Percentiles rank a stretch among this genome's conserved stretches.
phyloP scores from a whole-genome alignment of 805 yeast species.

The Ogataea naganishii region DNA sequence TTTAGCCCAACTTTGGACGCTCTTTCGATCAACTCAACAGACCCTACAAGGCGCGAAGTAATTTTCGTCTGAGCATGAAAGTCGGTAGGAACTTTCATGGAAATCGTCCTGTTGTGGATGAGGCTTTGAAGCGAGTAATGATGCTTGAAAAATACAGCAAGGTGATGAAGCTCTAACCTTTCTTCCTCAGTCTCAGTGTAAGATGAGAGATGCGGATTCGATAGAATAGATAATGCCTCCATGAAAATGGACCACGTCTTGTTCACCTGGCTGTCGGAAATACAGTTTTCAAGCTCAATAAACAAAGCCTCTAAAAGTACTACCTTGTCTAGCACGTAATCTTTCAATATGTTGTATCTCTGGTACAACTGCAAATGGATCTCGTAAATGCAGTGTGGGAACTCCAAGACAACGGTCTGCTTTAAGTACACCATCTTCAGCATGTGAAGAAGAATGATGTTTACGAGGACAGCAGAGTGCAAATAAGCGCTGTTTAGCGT shows the following conservation, averaged over 20 bases:
- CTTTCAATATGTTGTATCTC: neutral
- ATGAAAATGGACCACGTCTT: constrained; percentile 1
- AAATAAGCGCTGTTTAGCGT: neutral
- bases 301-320: neutral
- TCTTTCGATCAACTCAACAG: neutral
- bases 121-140: constrained; percentile 1
- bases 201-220: neutral
- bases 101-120: constrained; percentile 1
- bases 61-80: too few relatives aligned
- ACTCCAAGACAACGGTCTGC: too few relatives aligned
- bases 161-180: neutral
- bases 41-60: too few relatives aligned
- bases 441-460: neutral
- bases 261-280: neutral
- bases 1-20: neutral
- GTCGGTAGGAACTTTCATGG: neutral
- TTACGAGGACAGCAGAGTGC: neutral
- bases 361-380: neutral
- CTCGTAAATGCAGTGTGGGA: neutral
- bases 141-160: neutral
- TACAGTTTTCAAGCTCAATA: neutral
- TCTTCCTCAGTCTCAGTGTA: too few relatives aligned
- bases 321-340: neutral
- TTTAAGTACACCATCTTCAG: neutral
- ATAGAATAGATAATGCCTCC: neutral